Base-by-base conservation (phyloP, 345 rosid species). In the Clarkia xantiana region DNA sequence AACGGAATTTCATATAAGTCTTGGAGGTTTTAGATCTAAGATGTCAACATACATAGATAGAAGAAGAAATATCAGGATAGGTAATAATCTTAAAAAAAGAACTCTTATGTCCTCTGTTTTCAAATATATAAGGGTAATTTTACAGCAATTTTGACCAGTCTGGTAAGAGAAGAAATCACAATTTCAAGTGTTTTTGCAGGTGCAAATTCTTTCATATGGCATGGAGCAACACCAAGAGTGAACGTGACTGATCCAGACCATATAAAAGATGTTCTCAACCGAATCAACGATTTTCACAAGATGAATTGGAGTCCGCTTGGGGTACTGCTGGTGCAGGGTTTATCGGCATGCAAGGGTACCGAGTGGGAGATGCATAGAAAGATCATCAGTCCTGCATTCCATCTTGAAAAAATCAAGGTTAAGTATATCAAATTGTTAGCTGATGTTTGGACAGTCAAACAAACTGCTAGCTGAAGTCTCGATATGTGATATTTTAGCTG, bases 361-460 rank as follows among this genome's bases (percentile, higher is more conserved):
- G 63, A 65, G 59, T 73, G 82, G 79, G 66, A 50, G 4, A 58
- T 58, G 48, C 68, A 63, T 29, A 52, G 76, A 48, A 73, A 40
- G 60, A 62, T 73, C 18, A 55, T 76, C 60, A 73, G 67, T 22
- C 75, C 74, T 7, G 72, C 77, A 19, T 75, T 71, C 39, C 74
- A 66, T 39, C 38, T 52, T 11, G 68, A 63, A 34, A 71, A 63
- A 58, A 51, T 74, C 14, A 74, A 74, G 74, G 71, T 73, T 41
- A 18, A 18, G 19, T 12, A 10, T n/a, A 18, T 54, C 10, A 5
- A 14, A 5, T 9, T 1, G 2, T 7, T 22, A 20, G 12, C 14
- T 49, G n/a, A n/a, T n/a, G n/a, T n/a, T n/a, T n/a, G n/a, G n/a
- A n/a, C n/a, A n/a, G n/a, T n/a, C n/a, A n/a, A 15, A 14, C 18